Conservation (phyloP, 78 protist species). For the Goniomonas avonlea region DNA sequence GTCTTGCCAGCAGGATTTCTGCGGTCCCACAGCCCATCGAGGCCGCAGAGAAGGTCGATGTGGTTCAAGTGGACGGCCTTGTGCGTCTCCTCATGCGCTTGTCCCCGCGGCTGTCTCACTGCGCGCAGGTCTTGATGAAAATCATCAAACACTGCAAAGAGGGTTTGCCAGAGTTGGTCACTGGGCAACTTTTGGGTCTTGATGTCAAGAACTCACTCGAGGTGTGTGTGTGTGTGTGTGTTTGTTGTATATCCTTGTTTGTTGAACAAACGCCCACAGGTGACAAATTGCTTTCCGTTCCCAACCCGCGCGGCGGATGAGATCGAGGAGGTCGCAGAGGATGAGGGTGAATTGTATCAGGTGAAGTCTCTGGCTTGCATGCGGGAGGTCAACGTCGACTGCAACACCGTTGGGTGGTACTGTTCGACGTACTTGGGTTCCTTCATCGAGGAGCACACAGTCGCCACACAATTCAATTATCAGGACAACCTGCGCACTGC, state of each 20-base stretch:
- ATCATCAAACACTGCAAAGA: conserved; percentile 68
- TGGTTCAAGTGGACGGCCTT: conserved; percentile 11
- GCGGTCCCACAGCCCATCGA: too few relatives aligned
- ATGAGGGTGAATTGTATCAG: too few relatives aligned
- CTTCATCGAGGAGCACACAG: conserved; percentile 39
- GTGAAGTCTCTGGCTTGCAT: conserved; percentile 53
- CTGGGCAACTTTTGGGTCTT: conserved; percentile 73
- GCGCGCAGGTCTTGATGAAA: too few relatives aligned
- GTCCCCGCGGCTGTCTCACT: too few relatives aligned
- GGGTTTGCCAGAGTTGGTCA: conserved; percentile 5
- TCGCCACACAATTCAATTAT: conserved; percentile 65
- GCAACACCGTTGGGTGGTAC: conserved; percentile 75
- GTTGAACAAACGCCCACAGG: too few relatives aligned
- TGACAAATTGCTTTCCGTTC: conserved; percentile 67
- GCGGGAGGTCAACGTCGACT: conserved; percentile 70
- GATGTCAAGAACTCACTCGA: too few relatives aligned
- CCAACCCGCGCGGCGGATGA: too few relatives aligned
- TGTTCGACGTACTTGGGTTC: conserved; percentile 55
- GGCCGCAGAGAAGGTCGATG: conserved; percentile 2
- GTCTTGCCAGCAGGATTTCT: too few relatives aligned
- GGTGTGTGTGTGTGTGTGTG: too few relatives aligned
- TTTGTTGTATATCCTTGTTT: too few relatives aligned
- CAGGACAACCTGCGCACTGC: conserved; percentile 34
- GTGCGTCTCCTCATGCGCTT: too few relatives aligned
- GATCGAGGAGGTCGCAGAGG: too few relatives aligned